Percentiles rank a stretch among this genome's conserved stretches.
Evolutionary conservation across 306 rosid genomes (phyloP).

Genomic region (Quercus engelmannii): DNA sequence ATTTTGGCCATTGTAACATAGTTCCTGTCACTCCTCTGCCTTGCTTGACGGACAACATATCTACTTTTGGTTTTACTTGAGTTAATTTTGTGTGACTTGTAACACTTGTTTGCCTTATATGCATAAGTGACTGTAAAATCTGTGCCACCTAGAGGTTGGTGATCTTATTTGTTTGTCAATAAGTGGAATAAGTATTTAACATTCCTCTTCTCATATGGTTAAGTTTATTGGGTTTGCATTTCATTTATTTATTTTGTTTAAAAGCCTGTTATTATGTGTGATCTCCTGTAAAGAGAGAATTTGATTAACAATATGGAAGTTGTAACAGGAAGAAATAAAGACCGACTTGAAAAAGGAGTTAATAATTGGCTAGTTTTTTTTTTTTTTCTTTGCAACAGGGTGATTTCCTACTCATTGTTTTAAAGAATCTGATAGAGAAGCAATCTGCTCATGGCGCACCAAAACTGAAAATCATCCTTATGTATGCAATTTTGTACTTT

Average conservation of each 20-base stretch:
- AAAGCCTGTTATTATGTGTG: background rate
- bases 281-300: background rate
- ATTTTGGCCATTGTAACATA: background rate
- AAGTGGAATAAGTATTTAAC: background rate
- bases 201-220: background rate
- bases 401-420: conserved; percentile 82
- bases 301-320: background rate
- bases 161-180: background rate
- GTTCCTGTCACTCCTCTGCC: background rate
- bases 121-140: background rate
- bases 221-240: background rate
- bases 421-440: conserved; percentile 76
- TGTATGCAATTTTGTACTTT: conserved; percentile 46
- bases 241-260: background rate
- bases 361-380: background rate
- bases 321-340: background rate
- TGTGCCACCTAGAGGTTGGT: background rate
- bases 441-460: conserved; percentile 48
- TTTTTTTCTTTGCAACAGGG: conserved; percentile 44
- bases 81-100: background rate
- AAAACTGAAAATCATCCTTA: conserved; percentile 79
- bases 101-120: background rate
- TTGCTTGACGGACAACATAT: background rate
- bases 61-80: background rate
- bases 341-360: background rate